A percentile compares a stretch with the other conserved stretches of the same genome.
These are phyloP conservation scores for Leccinum pellstonianum DNA, from an alignment of 768 basidiomycete genomes.

Conservation along the genomic window DNA sequence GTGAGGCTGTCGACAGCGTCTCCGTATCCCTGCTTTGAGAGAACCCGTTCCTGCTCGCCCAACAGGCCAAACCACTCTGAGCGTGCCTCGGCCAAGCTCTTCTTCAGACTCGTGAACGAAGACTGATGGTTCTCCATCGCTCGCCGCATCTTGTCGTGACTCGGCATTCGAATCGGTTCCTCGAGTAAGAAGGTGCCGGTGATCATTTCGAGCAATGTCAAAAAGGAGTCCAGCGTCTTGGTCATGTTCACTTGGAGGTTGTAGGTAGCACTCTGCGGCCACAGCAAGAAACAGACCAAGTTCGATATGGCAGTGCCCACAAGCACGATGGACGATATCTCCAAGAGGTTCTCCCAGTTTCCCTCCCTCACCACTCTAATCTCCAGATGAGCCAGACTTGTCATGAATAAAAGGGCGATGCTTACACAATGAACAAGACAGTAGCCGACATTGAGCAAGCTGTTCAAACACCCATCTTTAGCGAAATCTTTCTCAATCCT, in stretches of 20 bases:
- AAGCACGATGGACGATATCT: slow-evolving; percentile 73
- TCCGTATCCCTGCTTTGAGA: slow-evolving; percentile 63
- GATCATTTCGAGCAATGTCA: slow-evolving; percentile 78
- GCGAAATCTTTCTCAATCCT: neutral
- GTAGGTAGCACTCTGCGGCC: slow-evolving; percentile 81
- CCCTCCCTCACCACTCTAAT: slow-evolving; percentile 85
- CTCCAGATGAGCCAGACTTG: slow-evolving; percentile 5
- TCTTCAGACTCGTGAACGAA: slow-evolving; percentile 87
- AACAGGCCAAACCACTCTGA: slow-evolving; percentile 65
- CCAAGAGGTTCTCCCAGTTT: slow-evolving; percentile 68
- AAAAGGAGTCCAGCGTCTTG: slow-evolving; percentile 83
- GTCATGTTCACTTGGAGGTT: slow-evolving; percentile 84
- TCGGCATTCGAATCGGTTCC: slow-evolving; percentile 54
- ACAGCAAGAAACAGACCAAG: slow-evolving; percentile 77
- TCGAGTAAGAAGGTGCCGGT: slow-evolving; percentile 86
- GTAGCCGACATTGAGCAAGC: slow-evolving; percentile 86
- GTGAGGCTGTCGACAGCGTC: slow-evolving; percentile 87
- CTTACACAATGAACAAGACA: slow-evolving; percentile 80
- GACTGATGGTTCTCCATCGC: slow-evolving; percentile 86
- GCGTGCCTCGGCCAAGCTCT: slow-evolving; percentile 81
- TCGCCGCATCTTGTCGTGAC: slow-evolving; percentile 63
- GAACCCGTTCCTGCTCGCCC: slow-evolving; percentile 24
- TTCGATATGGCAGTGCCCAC: slow-evolving; percentile 80
- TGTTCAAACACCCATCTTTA: slow-evolving; percentile 25
- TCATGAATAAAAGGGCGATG: neutral